phyloP scores from a whole-genome alignment of 2,329 filamentous ascomycete genomes.

The Neopestalotiopsis clavispora region DNA sequence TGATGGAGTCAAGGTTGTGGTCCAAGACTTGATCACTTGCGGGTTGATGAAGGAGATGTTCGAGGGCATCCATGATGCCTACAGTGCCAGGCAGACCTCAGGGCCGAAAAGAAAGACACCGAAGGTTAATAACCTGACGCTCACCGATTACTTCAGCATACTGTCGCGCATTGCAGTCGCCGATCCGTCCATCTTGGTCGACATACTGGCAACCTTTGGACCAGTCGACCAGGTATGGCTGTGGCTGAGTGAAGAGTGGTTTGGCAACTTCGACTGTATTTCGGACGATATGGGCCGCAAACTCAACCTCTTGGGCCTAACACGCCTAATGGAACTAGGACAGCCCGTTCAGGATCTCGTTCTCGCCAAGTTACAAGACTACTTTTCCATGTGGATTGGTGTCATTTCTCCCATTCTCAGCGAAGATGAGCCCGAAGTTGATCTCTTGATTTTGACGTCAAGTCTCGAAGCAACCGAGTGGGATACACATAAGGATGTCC shows the following conservation, averaged over 20 bases:
- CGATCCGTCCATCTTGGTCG: conserved; percentile 71
- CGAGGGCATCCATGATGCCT: conserved; percentile 68
- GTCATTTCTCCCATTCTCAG: conserved; percentile 70
- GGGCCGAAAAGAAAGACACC: conserved; percentile 76
- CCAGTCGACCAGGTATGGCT: conserved; percentile 57
- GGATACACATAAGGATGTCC: conserved; percentile 59
- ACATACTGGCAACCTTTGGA: conserved; percentile 55
- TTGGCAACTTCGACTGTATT: conserved; percentile 70
- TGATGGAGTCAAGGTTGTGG: conserved; percentile 65
- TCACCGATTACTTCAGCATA: conserved; percentile 86
- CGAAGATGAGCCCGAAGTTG: conserved; percentile 50
- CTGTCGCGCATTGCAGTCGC: conserved; percentile 79
- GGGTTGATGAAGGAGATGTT: conserved; percentile 69
- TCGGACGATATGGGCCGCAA: conserved; percentile 71
- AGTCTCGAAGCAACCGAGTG: conserved; percentile 51
- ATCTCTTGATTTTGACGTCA: conserved; percentile 55
- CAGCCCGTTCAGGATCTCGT: conserved; percentile 62
- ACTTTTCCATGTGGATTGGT: conserved; percentile 77
- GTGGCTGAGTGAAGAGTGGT: conserved; percentile 69
- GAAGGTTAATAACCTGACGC: conserved; percentile 73
- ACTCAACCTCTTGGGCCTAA: conserved; percentile 74
- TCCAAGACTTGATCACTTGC: conserved; percentile 67
- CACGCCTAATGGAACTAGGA: conserved; percentile 70
- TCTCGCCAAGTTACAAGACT: conserved; percentile 69
- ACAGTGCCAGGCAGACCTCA: conserved; percentile 78